Conservation (phyloP, 2,329 filamentous ascomycete species). For the Thielaviopsis ethacetica region DNA sequence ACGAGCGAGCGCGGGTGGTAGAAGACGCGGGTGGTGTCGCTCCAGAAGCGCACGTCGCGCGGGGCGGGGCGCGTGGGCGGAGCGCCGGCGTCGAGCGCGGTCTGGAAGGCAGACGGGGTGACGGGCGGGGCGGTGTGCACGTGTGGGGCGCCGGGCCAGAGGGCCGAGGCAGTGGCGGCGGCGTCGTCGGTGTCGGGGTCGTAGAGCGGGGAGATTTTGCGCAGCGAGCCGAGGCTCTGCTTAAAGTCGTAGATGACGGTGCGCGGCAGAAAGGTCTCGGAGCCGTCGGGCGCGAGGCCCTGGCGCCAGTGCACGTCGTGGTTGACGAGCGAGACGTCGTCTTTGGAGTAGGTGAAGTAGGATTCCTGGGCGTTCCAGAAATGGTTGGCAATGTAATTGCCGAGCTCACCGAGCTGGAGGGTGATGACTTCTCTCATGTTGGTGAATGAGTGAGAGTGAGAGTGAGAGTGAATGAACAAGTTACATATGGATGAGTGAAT, state of each 20-base stretch:
- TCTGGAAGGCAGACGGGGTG: slow-evolving; percentile 57
- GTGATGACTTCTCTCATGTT: slow-evolving; percentile 58
- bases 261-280: slow-evolving; percentile 82
- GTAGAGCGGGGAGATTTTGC: slow-evolving; percentile 79
- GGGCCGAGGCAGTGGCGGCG: not conserved
- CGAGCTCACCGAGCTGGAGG: slow-evolving; percentile 79
- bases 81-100: slow-evolving; percentile 56
- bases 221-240: slow-evolving; percentile 75
- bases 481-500: not conserved
- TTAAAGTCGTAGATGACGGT: slow-evolving; percentile 92
- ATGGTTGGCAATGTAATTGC: slow-evolving; percentile 86
- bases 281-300: slow-evolving; percentile 65
- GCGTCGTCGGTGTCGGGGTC: slow-evolving; percentile 17
- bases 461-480: not conserved
- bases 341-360: slow-evolving; percentile 73
- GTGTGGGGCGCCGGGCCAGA: no score
- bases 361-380: slow-evolving; percentile 99
- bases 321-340: slow-evolving; percentile 20
- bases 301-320: slow-evolving; percentile 70
- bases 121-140: slow-evolving; percentile 26
- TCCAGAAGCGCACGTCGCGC: slow-evolving; percentile 81
- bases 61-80: slow-evolving; percentile 47
- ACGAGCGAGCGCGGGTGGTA: slow-evolving; percentile 80
- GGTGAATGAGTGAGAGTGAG: not conserved
- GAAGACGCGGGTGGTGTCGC: slow-evolving; percentile 84